Base-by-base conservation (phyloP, 2,329 filamentous ascomycete genomes). In the Calonectria multiphialidica region DNA sequence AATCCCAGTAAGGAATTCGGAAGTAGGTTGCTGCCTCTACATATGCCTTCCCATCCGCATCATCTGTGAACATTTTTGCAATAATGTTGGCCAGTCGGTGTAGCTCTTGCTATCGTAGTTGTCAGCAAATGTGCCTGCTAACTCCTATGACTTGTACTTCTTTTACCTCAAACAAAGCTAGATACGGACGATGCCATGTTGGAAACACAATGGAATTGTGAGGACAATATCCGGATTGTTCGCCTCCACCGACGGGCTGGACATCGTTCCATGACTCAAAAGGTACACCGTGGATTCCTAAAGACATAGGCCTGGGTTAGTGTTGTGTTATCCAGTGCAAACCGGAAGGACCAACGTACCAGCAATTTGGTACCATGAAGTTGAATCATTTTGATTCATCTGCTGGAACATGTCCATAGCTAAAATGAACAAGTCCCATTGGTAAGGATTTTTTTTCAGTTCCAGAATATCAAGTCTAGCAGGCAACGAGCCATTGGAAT, bases 151-250 rank as follows among this genome's bases (percentile, higher is more conserved):
- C 9, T 18, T 15, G 21, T 28, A 30, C 8, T 30, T 30, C 5
- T 55, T 70, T 37, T 72, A 89, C 90, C 86, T 91, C 90, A 70
- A 90, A 90, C 63, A 91, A 81, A 35, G 87, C 88, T 71, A 97
- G 86, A 82, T 96, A 97, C 1, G 94, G 93, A 62, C 95, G 90
- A 86, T 98, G 95, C 95, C 95, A 97, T 45, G 92, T 89, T 45
- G 93, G 90, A 81, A 98, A 97, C 18, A 97, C 85, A 47, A 93
- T 90, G 1, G 93, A 94, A 28, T 88, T 90, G 83, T 98, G 95
- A 16, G 90, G 90, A 81, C 95, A 97, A 81, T 95, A 97, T 62
- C 94, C 95, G 18, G 88, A 86, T 45, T 87, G 84, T 69, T 87
- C 85, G 71, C 88, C 90, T 2, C 89, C 90, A 2, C 86, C 79